Evolutionary conservation across 2,329 filamentous ascomycete genomes (phyloP).

Genomic region (Fragosphaeria purpurea): DNA sequence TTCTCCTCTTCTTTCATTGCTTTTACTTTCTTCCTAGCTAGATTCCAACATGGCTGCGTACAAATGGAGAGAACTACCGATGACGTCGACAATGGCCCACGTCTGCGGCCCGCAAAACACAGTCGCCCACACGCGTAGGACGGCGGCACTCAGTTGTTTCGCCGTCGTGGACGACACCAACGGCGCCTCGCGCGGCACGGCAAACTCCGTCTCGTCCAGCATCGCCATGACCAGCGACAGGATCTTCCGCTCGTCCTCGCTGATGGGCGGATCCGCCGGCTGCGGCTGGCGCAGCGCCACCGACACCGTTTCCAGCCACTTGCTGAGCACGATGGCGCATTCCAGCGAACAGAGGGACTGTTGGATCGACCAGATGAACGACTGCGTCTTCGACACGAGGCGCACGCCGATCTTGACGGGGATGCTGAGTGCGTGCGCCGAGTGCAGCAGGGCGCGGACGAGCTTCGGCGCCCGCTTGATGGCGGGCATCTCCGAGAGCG

Average conservation of each 20-base stretch:
- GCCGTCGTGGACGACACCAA: background rate
- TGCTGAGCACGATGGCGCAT: constrained; percentile 30
- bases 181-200: background rate
- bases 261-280: too few species aligned
- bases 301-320: constrained; percentile 25
- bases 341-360: constrained; percentile 44
- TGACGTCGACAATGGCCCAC: background rate
- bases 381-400: constrained; percentile 41
- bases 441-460: constrained; percentile 40
- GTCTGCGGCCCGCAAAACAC: background rate
- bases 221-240: constrained; percentile 21
- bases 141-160: background rate
- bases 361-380: constrained; percentile 45
- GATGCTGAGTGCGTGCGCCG: constrained; percentile 43
- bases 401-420: constrained; percentile 42
- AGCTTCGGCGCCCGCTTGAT: constrained; percentile 33
- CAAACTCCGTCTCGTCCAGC: constrained; percentile 1
- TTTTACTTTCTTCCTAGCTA: too few species aligned
- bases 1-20: too few species aligned
- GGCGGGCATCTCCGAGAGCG: constrained; percentile 30
- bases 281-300: too few species aligned
- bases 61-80: background rate
- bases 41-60: background rate
- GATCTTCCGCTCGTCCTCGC: constrained; percentile 16
- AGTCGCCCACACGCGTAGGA: background rate